Evolutionary conservation across 176 grass and related monocot genomes (phyloP).

Genomic region (Hordeum marinum): DNA sequence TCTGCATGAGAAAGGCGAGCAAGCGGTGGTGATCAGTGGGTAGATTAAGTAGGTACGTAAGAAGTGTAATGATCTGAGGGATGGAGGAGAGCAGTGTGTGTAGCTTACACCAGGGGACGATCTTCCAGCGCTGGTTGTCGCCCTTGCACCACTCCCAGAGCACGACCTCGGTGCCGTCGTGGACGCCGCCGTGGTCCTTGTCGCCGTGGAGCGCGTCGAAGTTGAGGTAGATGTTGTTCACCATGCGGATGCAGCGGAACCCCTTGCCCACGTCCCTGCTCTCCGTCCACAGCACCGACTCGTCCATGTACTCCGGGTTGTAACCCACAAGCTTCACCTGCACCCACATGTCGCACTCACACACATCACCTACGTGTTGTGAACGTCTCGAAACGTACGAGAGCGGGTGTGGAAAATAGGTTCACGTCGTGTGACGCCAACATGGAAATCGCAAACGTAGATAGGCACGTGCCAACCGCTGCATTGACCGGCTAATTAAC

Average conservation of each 20-base stretch:
- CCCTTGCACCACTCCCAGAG: conserved; percentile 82
- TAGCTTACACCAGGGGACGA: conserved; percentile 54
- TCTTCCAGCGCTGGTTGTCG: conserved; percentile 94
- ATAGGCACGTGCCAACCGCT: neutral
- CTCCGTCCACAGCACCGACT: conserved; percentile 78
- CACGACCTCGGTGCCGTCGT: conserved; percentile 54
- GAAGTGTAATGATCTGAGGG: too few relatives aligned
- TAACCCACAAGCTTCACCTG: conserved; percentile 48
- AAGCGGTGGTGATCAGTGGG: neutral
- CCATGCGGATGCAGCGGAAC: conserved; percentile 75
- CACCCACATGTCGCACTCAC: too few relatives aligned
- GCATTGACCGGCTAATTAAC: neutral
- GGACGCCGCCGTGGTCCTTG: conserved; percentile 69
- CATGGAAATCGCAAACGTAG: conserved; percentile 4
- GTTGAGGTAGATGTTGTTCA: conserved; percentile 74
- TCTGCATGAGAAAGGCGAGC: neutral
- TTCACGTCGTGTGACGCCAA: conserved; percentile 2
- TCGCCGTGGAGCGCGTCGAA: conserved; percentile 69
- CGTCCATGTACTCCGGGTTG: conserved; percentile 47
- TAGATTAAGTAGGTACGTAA: neutral
- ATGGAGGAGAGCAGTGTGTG: too few relatives aligned
- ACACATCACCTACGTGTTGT: neutral
- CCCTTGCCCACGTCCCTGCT: conserved; percentile 57
- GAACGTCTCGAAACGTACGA: neutral
- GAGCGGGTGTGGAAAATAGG: neutral